Percentiles rank a stretch among this genome's conserved stretches.
Evolutionary conservation across 169 alveolate species (phyloP).

Genomic region (Eimeria falciformis): DNA sequence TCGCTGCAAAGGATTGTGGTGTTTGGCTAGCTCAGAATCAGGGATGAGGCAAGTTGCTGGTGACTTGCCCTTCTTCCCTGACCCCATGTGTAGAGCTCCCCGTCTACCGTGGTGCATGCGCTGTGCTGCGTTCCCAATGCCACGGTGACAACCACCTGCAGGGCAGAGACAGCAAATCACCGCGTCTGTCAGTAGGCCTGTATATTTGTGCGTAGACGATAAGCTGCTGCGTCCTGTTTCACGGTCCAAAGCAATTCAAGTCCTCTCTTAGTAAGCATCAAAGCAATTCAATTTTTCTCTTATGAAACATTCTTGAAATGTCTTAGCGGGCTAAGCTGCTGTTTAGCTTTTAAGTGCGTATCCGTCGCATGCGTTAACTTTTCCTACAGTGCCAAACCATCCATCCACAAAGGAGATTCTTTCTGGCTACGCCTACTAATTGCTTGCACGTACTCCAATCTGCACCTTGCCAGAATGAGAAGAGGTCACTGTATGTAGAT

Average conservation of each 20-base stretch:
- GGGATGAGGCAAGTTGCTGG: background rate
- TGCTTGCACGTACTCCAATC: background rate
- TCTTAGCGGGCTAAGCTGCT: too few relatives aligned
- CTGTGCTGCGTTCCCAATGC: conserved; percentile 81
- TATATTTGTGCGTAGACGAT: background rate
- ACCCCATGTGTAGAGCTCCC: conserved; percentile 82
- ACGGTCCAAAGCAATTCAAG: too few relatives aligned
- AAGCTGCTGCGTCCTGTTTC: too few relatives aligned
- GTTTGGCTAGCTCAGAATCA: too few relatives aligned
- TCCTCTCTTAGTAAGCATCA: too few relatives aligned
- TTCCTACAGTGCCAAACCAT: background rate
- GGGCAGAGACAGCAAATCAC: background rate
- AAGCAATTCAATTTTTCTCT: too few relatives aligned
- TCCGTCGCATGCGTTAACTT: background rate
- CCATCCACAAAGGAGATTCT: too few relatives aligned
- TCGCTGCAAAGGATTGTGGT: too few relatives aligned
- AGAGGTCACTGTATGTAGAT: too few relatives aligned
- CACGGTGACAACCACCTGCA: conserved; percentile 62
- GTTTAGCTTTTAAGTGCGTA: background rate
- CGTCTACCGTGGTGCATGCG: conserved; percentile 78
- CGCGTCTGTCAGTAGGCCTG: background rate
- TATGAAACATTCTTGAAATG: too few relatives aligned
- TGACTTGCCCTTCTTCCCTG: conserved; percentile 83
- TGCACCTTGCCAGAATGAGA: background rate
- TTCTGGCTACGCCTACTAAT: background rate